Evolutionary conservation across 805 yeast species (phyloP), one percentile per base, ranked within the genome.

Genomic region (Saccharomycodes ludwigii): DNA sequence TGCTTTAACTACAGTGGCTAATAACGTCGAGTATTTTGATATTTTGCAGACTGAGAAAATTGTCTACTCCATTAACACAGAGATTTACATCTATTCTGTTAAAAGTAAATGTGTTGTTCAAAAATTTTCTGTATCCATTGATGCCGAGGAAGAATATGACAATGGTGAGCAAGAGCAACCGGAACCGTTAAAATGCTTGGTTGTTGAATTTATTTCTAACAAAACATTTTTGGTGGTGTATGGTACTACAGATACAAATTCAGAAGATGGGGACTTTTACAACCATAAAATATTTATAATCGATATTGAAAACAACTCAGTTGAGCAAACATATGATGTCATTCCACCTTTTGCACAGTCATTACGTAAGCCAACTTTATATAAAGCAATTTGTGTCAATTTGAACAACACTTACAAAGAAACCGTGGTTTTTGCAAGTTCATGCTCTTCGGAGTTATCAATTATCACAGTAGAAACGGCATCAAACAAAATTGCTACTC

Each of bases 361-460:
- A 1, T 54, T 63, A 33, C 59, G 84, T 42, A 48, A 48, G 24
- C 63, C 70, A 2, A 43, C 63, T 2, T 61, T 63, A 28, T 77
- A 76, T 44, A 35, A 60, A 1, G 48, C 58, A 3, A 32, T 42
- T 2, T 43, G 76, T 7, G 41, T 50, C 15, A 43, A 58, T 13
- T 66, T 82, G 66, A 48, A 63, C 5, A 38, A 46, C 25, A 36
- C 48, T 17, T 30, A 47, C 38, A 47, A 57, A 2, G 31, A 40
- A 8, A 33, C 73, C 2, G 41, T 62, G 16, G 38, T 83, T 14
- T 37, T 78, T 1, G 68, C 81, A 2, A 68, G 78, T 2, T 68
- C 85, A 0, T 64, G 72, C 16, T 71, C 91, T 0, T 63, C 80
- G 3, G 94, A 81, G 33, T 45, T 80, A 11, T 54, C 69, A 6